phyloP scores from a whole-genome alignment of 2,329 filamentous ascomycete species.

The Monosporascus sp. region DNA sequence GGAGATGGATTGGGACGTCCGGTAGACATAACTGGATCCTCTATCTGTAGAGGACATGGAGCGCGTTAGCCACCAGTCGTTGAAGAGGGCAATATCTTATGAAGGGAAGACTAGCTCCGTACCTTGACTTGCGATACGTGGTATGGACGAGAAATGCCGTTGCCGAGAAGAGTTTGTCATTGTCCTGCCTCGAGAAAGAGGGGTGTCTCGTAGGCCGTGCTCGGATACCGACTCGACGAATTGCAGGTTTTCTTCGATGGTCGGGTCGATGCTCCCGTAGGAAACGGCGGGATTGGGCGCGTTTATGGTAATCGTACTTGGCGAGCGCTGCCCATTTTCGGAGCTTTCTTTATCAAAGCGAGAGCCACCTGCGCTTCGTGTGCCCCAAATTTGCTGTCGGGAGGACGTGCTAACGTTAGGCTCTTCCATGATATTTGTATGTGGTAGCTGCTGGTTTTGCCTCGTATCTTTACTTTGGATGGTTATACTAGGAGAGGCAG shows the following conservation, averaged over 20 bases:
- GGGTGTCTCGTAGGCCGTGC: constrained; percentile 11
- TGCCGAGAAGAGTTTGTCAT: constrained; percentile 8
- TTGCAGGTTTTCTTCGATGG: constrained; percentile 30
- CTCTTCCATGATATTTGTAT: neutral
- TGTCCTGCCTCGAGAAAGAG: constrained; percentile 4
- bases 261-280: constrained; percentile 32
- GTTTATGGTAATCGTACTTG: constrained; percentile 12
- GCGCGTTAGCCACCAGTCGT: neutral
- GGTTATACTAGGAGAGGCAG: too few relatives aligned
- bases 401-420: neutral
- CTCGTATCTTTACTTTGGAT: too few relatives aligned
- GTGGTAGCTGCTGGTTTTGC: neutral
- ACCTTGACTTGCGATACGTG: neutral
- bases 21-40: constrained; percentile 1
- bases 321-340: too few relatives aligned
- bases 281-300: constrained; percentile 16
- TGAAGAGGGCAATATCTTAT: too few relatives aligned
- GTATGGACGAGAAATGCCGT: constrained; percentile 6
- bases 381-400: neutral
- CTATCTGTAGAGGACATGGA: constrained; percentile 1
- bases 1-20: neutral
- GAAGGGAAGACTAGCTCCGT: too few relatives aligned
- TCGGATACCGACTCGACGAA: constrained; percentile 24
- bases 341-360: too few relatives aligned
- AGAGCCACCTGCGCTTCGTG: too few relatives aligned